Conservation (phyloP, 1,139 yeast genomes). For the Pichia sp. region DNA sequence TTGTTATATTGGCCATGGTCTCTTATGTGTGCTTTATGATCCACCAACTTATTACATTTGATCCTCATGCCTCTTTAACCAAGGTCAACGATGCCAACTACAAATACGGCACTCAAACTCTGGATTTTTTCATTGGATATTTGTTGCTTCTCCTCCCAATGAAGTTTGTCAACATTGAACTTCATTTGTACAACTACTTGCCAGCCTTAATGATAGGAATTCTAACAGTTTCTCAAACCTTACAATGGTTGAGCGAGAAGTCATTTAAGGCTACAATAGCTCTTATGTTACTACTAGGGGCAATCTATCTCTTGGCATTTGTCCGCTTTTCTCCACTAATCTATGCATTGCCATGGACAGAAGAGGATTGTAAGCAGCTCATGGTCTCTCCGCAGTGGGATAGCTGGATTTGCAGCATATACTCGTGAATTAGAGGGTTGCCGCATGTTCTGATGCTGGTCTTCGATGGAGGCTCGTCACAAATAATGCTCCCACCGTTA, state of each 20-base stretch:
- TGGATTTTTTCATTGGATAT: conserved; percentile 43
- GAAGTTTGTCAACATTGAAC: conserved; percentile 45
- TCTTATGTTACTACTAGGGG: conserved; percentile 27
- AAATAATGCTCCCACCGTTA: too few relatives aligned
- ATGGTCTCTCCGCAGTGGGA: conserved; percentile 16
- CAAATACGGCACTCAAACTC: conserved; percentile 15
- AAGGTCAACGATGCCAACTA: conserved; percentile 5
- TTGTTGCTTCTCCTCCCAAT: conserved; percentile 48
- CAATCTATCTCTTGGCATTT: conserved; percentile 33
- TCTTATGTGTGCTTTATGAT: conserved; percentile 2
- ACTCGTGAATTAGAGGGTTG: too few relatives aligned
- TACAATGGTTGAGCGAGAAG: conserved; percentile 27
- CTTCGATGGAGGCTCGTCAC: too few relatives aligned
- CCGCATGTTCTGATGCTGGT: too few relatives aligned
- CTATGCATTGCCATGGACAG: conserved; percentile 46
- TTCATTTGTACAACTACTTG: conserved; percentile 51
- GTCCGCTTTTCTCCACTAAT: conserved; percentile 38
- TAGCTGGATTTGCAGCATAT: conserved; percentile 8
- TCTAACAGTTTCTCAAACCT: conserved; percentile 44
- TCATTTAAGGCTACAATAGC: conserved; percentile 28
- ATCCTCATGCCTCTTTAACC: conserved; percentile 15
- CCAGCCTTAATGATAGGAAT: conserved; percentile 59
- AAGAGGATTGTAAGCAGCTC: conserved; percentile 31
- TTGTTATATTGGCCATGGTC: conserved; percentile 17
- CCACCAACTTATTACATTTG: conserved; percentile 14